Base-by-base conservation (phyloP, 148 eudicot genomes). In the Oxyria digyna region DNA sequence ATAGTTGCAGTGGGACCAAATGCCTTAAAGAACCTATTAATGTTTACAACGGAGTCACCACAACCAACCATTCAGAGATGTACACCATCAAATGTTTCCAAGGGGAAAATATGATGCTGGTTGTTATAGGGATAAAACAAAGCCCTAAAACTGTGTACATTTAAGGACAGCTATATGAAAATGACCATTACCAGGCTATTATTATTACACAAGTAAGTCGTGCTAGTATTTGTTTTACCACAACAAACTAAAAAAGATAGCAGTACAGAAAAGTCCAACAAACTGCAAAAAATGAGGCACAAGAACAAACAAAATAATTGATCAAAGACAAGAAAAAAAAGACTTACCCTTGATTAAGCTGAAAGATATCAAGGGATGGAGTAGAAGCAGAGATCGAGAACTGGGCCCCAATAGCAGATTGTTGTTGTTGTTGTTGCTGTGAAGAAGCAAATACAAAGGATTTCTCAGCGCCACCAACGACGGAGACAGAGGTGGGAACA, bases 331-430 rank as follows among this genome's bases (percentile, higher is more conserved):
- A 27, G 18, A 27, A 13, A 11, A 11, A 14, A 27, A 24, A 12
- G 0, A 14, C 50, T 55, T 84, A 92, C 98, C 96, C 83, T 64
- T 75, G 83, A 68, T 82, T 74, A 42, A 75, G 81, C 75, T 79
- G 89, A 49, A 81, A 86, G 64, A 74, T 72, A 79, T 92, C 94
- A 75, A 87, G 71, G 63, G 91, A 77, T 67, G 79, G 54, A 32
- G 84, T 65, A 67, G 77, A 67, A 33, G 83, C 82, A 0, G 87
- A 76, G 29, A 81, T 74, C 17, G 79, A 72, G 71, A 87, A 83
- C 14, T 57, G 80, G 52, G 78, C 32, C 23, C 41, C 67, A 37
- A n/a, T n/a, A n/a, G 29, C 15, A 21, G 62, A 52, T 10, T 52
- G 62, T 24, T 23, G 62, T 15, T 23, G 62, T 15, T 23, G 62